These are phyloP conservation scores for Panellus pusillus DNA, from an alignment of 768 basidiomycete species.

Conservation along the genomic window DNA sequence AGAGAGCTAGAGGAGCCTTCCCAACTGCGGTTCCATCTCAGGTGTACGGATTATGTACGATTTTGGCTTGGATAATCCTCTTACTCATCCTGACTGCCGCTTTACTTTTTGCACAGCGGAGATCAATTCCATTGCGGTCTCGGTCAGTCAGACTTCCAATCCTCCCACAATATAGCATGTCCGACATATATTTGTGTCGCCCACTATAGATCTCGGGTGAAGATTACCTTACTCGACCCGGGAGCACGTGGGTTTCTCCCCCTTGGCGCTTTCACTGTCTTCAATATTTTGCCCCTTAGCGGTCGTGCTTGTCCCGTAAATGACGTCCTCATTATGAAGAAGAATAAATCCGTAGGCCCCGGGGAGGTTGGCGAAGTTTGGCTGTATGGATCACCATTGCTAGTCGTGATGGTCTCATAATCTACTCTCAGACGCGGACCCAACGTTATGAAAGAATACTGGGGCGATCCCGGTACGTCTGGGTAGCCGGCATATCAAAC, in stretches of 20 bases:
- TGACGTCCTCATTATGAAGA: conserved; percentile 51
- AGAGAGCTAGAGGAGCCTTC: conserved; percentile 45
- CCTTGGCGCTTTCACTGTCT: too few relatives aligned
- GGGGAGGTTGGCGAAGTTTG: conserved; percentile 50
- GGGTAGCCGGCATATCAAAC: background rate
- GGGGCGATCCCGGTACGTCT: conserved; percentile 50
- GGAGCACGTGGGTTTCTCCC: too few relatives aligned
- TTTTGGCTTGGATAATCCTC: background rate
- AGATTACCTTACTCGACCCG: conserved; percentile 45
- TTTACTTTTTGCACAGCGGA: conserved; percentile 41
- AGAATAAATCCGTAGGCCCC: conserved; percentile 34
- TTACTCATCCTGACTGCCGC: conserved; percentile 43
- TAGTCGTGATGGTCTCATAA: conserved; percentile 9
- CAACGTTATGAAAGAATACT: conserved; percentile 64
- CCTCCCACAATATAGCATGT: too few relatives aligned
- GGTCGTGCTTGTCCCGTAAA: conserved; percentile 59
- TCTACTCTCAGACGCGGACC: conserved; percentile 47
- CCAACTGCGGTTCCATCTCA: conserved; percentile 39
- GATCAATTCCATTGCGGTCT: conserved; percentile 57
- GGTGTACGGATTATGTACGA: conserved; percentile 21
- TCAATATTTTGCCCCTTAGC: conserved; percentile 25
- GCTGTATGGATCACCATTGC: conserved; percentile 35
- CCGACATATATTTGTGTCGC: conserved; percentile 5
- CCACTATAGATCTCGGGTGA: conserved; percentile 44
- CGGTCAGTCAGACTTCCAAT: conserved; percentile 29